A percentile compares a stretch with the other conserved stretches of the same genome.
These are phyloP conservation scores for Fusarium virguliforme DNA, from an alignment of 2,329 filamentous ascomycete genomes.

Conservation along the genomic window DNA sequence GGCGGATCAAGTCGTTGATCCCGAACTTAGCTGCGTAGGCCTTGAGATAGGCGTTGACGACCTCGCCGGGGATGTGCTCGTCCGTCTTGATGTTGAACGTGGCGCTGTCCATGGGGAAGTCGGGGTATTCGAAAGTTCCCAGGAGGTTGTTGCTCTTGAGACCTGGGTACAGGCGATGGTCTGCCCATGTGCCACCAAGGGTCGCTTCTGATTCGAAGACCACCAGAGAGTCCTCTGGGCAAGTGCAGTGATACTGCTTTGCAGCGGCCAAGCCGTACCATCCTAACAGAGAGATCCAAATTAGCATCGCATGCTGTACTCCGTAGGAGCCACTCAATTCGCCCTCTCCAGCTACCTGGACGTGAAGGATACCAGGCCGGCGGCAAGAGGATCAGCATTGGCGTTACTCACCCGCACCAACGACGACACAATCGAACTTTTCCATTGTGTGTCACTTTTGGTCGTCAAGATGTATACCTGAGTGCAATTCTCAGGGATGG, in stretches of 20 bases:
- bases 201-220: constrained; percentile 66
- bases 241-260: constrained; percentile 66
- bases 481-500: neutral
- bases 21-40: constrained; percentile 62
- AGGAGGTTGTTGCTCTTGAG: constrained; percentile 71
- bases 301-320: neutral
- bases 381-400: neutral
- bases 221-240: constrained; percentile 63
- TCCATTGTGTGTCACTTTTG: constrained; percentile 10
- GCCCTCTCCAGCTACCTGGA: constrained; percentile 1
- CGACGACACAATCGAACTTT: neutral
- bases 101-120: constrained; percentile 71
- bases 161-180: constrained; percentile 71
- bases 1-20: constrained; percentile 62
- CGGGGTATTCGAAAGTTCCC: constrained; percentile 68
- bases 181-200: constrained; percentile 74
- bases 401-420: constrained; percentile 8
- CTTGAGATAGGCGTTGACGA: constrained; percentile 57
- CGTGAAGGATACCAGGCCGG: constrained; percentile 4
- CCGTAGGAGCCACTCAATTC: constrained; percentile 1
- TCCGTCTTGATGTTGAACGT: constrained; percentile 58
- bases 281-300: constrained; percentile 51
- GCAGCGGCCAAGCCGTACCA: constrained; percentile 68
- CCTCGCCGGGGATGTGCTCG: constrained; percentile 57
- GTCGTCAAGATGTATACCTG: neutral